These are phyloP conservation scores for Phytophthora pinifolia DNA, from an alignment of 352 stramenopile genomes.

Conservation along the genomic window DNA sequence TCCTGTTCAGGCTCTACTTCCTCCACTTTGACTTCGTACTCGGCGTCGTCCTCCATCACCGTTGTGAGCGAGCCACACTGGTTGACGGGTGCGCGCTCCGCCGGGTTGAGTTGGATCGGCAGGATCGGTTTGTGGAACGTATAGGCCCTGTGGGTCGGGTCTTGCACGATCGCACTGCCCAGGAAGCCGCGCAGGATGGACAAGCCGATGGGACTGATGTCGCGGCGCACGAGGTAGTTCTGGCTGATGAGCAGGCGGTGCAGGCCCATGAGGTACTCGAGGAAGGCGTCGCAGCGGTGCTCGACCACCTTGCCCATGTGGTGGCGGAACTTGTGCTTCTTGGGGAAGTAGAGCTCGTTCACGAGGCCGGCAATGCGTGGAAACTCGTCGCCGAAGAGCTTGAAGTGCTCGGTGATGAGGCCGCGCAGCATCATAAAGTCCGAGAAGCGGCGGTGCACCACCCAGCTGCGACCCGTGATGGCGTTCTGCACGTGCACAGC, in stretches of 20 bases:
- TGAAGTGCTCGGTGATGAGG: slow-evolving; percentile 57
- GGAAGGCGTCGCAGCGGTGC: slow-evolving; percentile 63
- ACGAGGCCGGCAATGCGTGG: slow-evolving; percentile 43
- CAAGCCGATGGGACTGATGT: slow-evolving; percentile 61
- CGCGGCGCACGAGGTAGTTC: slow-evolving; percentile 49
- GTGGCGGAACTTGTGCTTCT: slow-evolving; percentile 62
- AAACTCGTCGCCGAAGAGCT: slow-evolving; percentile 54
- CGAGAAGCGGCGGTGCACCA: slow-evolving; percentile 66
- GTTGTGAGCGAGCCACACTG: slow-evolving; percentile 65
- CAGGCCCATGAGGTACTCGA: slow-evolving; percentile 61
- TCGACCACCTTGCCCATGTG: slow-evolving; percentile 56
- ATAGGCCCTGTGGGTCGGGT: slow-evolving; percentile 59
- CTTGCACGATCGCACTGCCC: slow-evolving; percentile 54
- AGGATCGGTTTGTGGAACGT: slow-evolving; percentile 53
- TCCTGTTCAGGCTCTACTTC: slow-evolving; percentile 41
- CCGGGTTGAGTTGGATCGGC: slow-evolving; percentile 42
- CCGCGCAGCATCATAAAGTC: slow-evolving; percentile 64
- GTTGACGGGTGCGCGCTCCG: slow-evolving; percentile 51
- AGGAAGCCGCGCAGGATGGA: slow-evolving; percentile 74
- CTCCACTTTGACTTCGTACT: slow-evolving; percentile 38
- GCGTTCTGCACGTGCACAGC: slow-evolving; percentile 71
- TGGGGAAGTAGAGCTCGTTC: slow-evolving; percentile 67
- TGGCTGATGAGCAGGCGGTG: slow-evolving; percentile 69
- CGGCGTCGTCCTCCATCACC: slow-evolving; percentile 56
- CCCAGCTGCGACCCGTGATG: slow-evolving; percentile 67